phyloP scores from a whole-genome alignment of 768 basidiomycete genomes.

The Amanita pallidorosea region DNA sequence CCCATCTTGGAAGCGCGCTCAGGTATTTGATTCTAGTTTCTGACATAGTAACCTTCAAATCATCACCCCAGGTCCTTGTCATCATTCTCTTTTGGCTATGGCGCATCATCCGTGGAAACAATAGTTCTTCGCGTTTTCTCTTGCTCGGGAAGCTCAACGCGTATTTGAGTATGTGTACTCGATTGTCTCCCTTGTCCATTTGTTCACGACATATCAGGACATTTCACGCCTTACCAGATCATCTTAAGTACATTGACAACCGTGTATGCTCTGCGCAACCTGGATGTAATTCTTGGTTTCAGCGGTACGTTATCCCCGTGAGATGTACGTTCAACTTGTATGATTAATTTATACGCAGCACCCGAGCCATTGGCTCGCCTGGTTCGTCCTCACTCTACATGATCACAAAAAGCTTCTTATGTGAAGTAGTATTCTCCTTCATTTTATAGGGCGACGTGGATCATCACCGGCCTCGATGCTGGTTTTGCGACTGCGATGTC shows the following conservation, averaged over 20 bases:
- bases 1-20: conserved; percentile 82
- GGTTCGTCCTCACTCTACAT: conserved; percentile 31
- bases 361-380: conserved; percentile 89
- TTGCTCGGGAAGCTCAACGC: conserved; percentile 53
- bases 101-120: conserved; percentile 58
- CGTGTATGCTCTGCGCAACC: conserved; percentile 74
- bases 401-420: not conserved
- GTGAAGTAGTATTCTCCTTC: conserved; percentile 69
- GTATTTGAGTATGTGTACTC: conserved; percentile 37
- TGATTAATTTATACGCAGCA: conserved; percentile 30
- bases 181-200: not conserved
- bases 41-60: not conserved
- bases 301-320: conserved; percentile 40
- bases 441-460: conserved; percentile 95
- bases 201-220: conserved; percentile 30
- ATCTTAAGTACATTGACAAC: conserved; percentile 77
- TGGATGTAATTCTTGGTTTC: conserved; percentile 79
- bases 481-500: conserved; percentile 95
- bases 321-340: conserved; percentile 1
- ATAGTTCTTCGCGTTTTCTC: conserved; percentile 54
- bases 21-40: conserved; percentile 31
- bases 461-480: conserved; percentile 88
- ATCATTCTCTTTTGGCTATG: conserved; percentile 90
- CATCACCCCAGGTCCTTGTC: conserved; percentile 58
- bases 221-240: conserved; percentile 95